Evolutionary conservation across 2,329 filamentous ascomycete species (phyloP), one percentile per base, ranked within the genome.

Genomic region (Trichoderma aggressivum): DNA sequence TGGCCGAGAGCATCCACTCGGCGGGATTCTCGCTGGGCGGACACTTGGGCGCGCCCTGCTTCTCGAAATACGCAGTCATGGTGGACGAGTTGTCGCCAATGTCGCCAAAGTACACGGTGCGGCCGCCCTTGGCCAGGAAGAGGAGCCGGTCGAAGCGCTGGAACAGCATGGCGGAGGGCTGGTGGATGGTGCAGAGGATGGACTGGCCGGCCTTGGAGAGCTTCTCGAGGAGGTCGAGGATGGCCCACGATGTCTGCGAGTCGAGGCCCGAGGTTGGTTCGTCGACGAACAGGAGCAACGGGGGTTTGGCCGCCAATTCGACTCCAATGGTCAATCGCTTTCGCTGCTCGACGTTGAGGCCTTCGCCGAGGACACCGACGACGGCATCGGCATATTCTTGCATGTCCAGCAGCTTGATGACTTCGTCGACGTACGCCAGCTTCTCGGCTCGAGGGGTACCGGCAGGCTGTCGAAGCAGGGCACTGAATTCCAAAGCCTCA

Each of bases 211-310:
- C 79, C 62, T 83, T 78, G 2, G 87, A 83, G n/a, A 91, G 83
- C 74, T 92, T 93, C 69, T 88, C 87, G 11, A 93, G 82, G 79
- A 93, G 90, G 30, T 90, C 88, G 21, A 92, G 87, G 71, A 93
- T 92, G 76, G 91, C 91, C 83, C 90, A 93, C 7, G 90, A 90
- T 39, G 86, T 89, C 83, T 89, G 84, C 2, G 81, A 83, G 76
- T 90, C 88, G 14, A 90, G 83, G 72, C 88, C 88, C 16, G 84
- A 75, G 74, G 87, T 82, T 64, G 86, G 86, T 73, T 88, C 86
- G 39, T 88, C 86, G 7, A 88, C 78, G 73, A 88, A 88, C 14
- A 87, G 82, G 0, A 87, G 78, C 14, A 87, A 81, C 28, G 80
- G 80, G 0, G 83, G 83, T 64, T 82, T 83, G 0, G 83, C 81